A percentile compares a stretch with the other conserved stretches of the same genome.
phyloP scores from a whole-genome alignment of 2,329 filamentous ascomycete genomes.

The Colletotrichum tofieldiae region DNA sequence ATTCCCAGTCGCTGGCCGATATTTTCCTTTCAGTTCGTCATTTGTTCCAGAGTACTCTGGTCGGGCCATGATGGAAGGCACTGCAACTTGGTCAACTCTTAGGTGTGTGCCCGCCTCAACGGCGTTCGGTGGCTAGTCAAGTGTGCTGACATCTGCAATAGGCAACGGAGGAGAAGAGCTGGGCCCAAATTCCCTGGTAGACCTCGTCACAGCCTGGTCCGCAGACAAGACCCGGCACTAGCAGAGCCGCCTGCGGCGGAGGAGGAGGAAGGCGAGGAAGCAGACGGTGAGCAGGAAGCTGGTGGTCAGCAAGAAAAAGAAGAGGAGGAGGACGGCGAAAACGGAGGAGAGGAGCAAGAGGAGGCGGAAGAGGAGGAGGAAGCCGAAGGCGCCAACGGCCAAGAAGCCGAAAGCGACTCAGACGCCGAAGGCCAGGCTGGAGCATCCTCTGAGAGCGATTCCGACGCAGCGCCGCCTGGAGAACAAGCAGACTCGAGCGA shows the following conservation, averaged over 20 bases:
- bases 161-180: constrained; percentile 31
- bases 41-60: neutral
- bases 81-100: constrained; percentile 26
- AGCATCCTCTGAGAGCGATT: constrained; percentile 11
- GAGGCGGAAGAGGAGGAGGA: constrained; percentile 17
- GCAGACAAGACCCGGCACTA: neutral
- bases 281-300: constrained; percentile 24
- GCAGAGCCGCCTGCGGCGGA: neutral
- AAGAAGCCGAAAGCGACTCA: constrained; percentile 16
- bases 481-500: constrained; percentile 23
- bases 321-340: neutral
- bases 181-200: constrained; percentile 32
- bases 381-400: neutral
- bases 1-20: constrained; percentile 21
- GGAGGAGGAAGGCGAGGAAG: constrained; percentile 22
- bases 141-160: neutral
- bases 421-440: constrained; percentile 1
- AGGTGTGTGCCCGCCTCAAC: neutral
- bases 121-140: too few relatives aligned
- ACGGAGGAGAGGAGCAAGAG: neutral
- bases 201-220: constrained; percentile 31
- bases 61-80: constrained; percentile 26
- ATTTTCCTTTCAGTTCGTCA: neutral
- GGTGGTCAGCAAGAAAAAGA: constrained; percentile 15
- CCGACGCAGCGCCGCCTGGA: constrained; percentile 13